Percentiles rank a stretch among this genome's conserved stretches.
Conservation (phyloP, 169 alveolate genomes). For the Cryptosporidium xiaoi region DNA sequence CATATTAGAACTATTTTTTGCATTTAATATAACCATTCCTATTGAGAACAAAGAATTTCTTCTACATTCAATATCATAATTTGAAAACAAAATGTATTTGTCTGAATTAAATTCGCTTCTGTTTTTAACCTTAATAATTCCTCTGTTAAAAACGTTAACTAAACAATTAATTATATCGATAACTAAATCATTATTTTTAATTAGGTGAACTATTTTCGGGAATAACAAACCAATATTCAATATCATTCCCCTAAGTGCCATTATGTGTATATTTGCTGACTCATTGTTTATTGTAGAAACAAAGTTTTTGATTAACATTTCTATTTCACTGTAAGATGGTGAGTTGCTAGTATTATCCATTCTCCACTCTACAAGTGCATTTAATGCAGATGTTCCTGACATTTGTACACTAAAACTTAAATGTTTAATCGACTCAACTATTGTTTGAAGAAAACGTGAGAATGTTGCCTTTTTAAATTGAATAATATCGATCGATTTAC, state of each 20-base stretch:
- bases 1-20: not conserved
- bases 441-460: slow-evolving; percentile 72
- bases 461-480: slow-evolving; percentile 76
- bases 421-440: slow-evolving; percentile 72
- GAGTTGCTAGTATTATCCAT: slow-evolving; percentile 10
- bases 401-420: slow-evolving; percentile 74
- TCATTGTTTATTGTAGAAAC: not conserved
- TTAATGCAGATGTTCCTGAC: slow-evolving; percentile 76
- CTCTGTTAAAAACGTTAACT: slow-evolving; percentile 30
- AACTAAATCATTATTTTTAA: not conserved
- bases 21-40: slow-evolving; percentile 18
- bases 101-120: not conserved
- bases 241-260: slow-evolving; percentile 64
- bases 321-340: slow-evolving; percentile 2
- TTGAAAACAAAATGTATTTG: not conserved
- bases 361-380: slow-evolving; percentile 72
- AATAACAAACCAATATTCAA: slow-evolving; percentile 36
- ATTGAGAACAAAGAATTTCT: slow-evolving; percentile 58
- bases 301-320: not conserved
- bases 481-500: slow-evolving; percentile 35
- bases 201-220: slow-evolving; percentile 4
- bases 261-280: slow-evolving; percentile 6
- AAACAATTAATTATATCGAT: slow-evolving; percentile 7
- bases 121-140: not conserved
- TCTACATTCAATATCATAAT: slow-evolving; percentile 61